Conservation (phyloP, 768 basidiomycete genomes). For the Lactarius pseudohatsudake region DNA sequence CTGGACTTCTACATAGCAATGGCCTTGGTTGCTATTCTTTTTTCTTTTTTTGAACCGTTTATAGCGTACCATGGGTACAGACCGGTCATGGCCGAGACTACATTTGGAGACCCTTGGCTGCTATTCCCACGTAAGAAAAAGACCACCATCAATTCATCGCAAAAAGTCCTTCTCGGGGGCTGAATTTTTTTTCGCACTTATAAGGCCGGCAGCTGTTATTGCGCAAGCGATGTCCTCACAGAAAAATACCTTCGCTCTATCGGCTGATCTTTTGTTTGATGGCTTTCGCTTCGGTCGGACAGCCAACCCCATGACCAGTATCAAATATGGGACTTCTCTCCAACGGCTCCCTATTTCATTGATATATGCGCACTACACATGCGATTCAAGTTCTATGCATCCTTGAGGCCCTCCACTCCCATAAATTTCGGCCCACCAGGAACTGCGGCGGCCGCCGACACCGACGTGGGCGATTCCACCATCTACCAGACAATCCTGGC, state of each 20-base stretch:
- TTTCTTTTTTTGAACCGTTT: too few relatives aligned
- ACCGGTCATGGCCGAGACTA: too few relatives aligned
- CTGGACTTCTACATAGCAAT: not conserved
- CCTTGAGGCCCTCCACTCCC: constrained; percentile 41
- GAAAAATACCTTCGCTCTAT: not conserved
- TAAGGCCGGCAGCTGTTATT: not conserved
- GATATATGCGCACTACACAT: too few relatives aligned
- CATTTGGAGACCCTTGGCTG: too few relatives aligned
- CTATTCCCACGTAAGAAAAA: not conserved
- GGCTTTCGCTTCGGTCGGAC: constrained; percentile 43
- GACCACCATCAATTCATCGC: not conserved
- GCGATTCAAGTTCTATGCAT: constrained; percentile 19
- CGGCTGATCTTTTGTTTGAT: not conserved
- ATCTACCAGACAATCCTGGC: constrained; percentile 65
- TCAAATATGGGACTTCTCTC: too few relatives aligned
- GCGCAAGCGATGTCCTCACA: not conserved
- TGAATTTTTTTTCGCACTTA: not conserved
- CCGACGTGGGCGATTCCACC: constrained; percentile 53
- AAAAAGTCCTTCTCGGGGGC: not conserved
- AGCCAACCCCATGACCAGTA: not conserved
- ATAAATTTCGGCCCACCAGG: constrained; percentile 64
- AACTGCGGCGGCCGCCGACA: constrained; percentile 57
- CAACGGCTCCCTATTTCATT: too few relatives aligned
- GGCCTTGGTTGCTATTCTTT: not conserved
- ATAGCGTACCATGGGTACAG: too few relatives aligned